These are phyloP conservation scores for Chernovozyma sophiae-reginae DNA, from an alignment of 1,139 yeast genomes.

Conservation along the genomic window DNA sequence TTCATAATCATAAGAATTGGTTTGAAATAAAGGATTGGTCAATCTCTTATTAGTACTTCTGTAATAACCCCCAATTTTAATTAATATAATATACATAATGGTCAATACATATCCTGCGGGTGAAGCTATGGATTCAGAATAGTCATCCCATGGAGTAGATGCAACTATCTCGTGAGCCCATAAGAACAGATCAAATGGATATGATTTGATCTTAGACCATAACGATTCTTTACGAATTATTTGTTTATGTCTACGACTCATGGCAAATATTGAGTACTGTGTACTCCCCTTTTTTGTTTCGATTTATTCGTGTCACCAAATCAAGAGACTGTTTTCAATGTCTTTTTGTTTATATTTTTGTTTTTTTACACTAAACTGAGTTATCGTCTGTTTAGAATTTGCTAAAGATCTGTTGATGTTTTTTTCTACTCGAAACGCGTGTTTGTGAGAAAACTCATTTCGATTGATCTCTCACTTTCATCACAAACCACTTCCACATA, in stretches of 20 bases:
- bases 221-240: conserved; percentile 29
- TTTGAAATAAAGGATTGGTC: conserved; percentile 23
- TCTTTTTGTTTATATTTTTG: too few relatives aligned
- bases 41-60: conserved; percentile 15
- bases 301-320: too few relatives aligned
- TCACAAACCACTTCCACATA: too few relatives aligned
- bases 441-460: too few relatives aligned
- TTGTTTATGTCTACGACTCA: conserved; percentile 3
- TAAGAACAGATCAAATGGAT: conserved; percentile 56
- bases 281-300: too few relatives aligned
- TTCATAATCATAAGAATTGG: conserved; percentile 31
- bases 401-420: too few relatives aligned
- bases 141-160: conserved; percentile 64
- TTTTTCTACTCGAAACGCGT: too few relatives aligned
- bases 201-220: conserved; percentile 37
- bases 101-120: conserved; percentile 42
- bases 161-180: conserved; percentile 49
- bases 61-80: conserved; percentile 18
- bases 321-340: too few relatives aligned
- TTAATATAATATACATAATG: conserved; percentile 16
- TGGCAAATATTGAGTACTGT: too few relatives aligned
- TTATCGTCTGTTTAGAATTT: too few relatives aligned
- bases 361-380: too few relatives aligned
- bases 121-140: conserved; percentile 40
- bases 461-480: too few relatives aligned